These are phyloP conservation scores for Stachybotrys elegans DNA, from an alignment of 2,329 filamentous ascomycete species.

Conservation along the genomic window DNA sequence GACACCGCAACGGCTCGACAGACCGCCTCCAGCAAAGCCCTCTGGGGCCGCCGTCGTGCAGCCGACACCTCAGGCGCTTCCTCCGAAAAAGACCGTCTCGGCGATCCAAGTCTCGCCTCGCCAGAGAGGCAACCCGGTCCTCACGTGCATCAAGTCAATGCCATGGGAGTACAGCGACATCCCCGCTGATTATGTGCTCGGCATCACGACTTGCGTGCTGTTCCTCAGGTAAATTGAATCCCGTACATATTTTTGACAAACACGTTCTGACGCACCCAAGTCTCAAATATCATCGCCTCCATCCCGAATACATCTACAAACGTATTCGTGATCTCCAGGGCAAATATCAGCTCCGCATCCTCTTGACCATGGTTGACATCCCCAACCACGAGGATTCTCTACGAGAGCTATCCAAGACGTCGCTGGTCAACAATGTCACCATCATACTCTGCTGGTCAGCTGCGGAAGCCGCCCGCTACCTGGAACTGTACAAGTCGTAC, in stretches of 20 bases:
- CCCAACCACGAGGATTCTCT: constrained; percentile 87
- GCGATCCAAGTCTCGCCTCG: constrained; percentile 85
- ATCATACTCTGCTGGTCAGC: constrained; percentile 92
- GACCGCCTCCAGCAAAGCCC: constrained; percentile 35
- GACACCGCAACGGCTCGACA: constrained; percentile 52
- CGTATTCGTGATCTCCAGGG: constrained; percentile 80
- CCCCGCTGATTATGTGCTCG: constrained; percentile 88
- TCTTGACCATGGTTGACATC: constrained; percentile 92
- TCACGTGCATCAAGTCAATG: constrained; percentile 74
- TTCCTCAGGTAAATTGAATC: constrained; percentile 64
- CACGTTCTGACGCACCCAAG: no score
- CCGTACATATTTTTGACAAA: no score
- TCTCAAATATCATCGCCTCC: constrained; percentile 93
- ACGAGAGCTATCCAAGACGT: constrained; percentile 88
- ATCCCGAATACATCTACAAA: constrained; percentile 96
- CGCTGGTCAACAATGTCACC: constrained; percentile 86
- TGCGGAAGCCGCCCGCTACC: constrained; percentile 85
- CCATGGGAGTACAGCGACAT: constrained; percentile 98
- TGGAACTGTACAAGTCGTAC: constrained; percentile 92
- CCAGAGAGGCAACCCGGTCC: constrained; percentile 91
- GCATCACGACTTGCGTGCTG: constrained; percentile 80
- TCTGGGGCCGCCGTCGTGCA: constrained; percentile 63
- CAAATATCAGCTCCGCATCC: constrained; percentile 79
- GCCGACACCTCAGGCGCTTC: constrained; percentile 81
- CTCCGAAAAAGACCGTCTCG: constrained; percentile 59